Evolutionary conservation across 495 filamentous ascomycete genomes (phyloP).

Genomic region (Trichocladium antarcticum): DNA sequence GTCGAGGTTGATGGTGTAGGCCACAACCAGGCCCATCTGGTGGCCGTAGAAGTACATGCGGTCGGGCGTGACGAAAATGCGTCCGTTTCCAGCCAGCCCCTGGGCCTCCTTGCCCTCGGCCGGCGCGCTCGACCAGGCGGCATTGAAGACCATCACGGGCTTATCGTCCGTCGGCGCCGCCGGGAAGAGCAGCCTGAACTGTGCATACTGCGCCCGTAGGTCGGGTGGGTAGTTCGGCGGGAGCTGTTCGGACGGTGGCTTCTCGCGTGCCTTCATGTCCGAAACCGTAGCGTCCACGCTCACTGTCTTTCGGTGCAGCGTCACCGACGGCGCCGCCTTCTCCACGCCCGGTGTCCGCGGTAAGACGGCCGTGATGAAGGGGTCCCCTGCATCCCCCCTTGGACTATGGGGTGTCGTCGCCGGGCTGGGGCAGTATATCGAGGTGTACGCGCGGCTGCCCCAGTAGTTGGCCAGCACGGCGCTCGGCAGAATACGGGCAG

Average conservation of each 20-base stretch:
- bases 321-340: slow-evolving; percentile 16
- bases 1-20: slow-evolving; percentile 60
- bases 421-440: slow-evolving; percentile 48
- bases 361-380: slow-evolving; percentile 32
- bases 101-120: slow-evolving; percentile 23
- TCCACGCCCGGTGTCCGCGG: slow-evolving; percentile 29
- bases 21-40: slow-evolving; percentile 81
- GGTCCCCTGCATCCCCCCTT: slow-evolving; percentile 41
- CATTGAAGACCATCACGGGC: slow-evolving; percentile 57
- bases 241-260: slow-evolving; percentile 46
- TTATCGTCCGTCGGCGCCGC: slow-evolving; percentile 61
- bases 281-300: slow-evolving; percentile 57
- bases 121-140: slow-evolving; percentile 41
- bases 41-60: slow-evolving; percentile 94
- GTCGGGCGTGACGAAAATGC: slow-evolving; percentile 75
- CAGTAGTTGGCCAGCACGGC: slow-evolving; percentile 86
- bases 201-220: slow-evolving; percentile 78
- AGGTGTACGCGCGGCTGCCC: slow-evolving; percentile 78
- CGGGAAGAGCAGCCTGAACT: slow-evolving; percentile 87
- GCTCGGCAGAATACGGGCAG: slow-evolving; percentile 60
- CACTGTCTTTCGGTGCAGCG: slow-evolving; percentile 64
- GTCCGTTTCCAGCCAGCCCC: slow-evolving; percentile 48
- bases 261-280: slow-evolving; percentile 23
- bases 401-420: slow-evolving; percentile 5
- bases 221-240: slow-evolving; percentile 74